A percentile compares a stretch with the other conserved stretches of the same genome.
These are phyloP conservation scores for Cyanidiococcus yangmingshanensis DNA, from an alignment of 23 red algal genomes.

Conservation along the genomic window DNA sequence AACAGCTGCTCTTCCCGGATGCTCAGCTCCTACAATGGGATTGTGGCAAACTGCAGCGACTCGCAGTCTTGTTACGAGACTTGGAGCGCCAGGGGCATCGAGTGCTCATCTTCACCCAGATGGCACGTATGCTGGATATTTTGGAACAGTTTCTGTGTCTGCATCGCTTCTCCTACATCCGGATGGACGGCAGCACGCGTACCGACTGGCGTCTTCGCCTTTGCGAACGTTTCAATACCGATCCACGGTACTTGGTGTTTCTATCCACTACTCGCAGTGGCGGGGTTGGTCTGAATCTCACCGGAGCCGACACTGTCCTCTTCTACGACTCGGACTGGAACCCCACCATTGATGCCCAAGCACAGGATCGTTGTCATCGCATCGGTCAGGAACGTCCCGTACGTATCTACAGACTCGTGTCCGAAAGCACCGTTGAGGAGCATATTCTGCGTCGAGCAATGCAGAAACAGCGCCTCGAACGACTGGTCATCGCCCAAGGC, in stretches of 20 bases:
- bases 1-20: constrained; percentile 59
- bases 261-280: constrained; percentile 76
- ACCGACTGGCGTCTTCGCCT: constrained; percentile 74
- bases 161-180: constrained; percentile 55
- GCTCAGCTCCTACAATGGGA: constrained; percentile 86
- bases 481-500: constrained; percentile 35
- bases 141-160: constrained; percentile 80
- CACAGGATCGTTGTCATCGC: constrained; percentile 90
- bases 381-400: constrained; percentile 92
- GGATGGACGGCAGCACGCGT: constrained; percentile 75
- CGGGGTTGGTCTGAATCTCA: constrained; percentile 83
- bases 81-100: constrained; percentile 50
- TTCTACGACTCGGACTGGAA: constrained; percentile 99
- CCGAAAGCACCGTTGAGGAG: constrained; percentile 76
- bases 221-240: constrained; percentile 75
- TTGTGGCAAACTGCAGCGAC: constrained; percentile 81
- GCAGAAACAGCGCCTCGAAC: constrained; percentile 66
- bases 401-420: constrained; percentile 64
- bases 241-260: constrained; percentile 64
- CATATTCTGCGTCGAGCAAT: constrained; percentile 70
- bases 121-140: constrained; percentile 86
- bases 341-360: constrained; percentile 86
- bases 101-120: constrained; percentile 90
- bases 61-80: constrained; percentile 42
- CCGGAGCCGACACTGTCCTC: constrained; percentile 82